Conservation (phyloP, 2,329 filamentous ascomycete species). For the Scleromitrula shiraiana region DNA sequence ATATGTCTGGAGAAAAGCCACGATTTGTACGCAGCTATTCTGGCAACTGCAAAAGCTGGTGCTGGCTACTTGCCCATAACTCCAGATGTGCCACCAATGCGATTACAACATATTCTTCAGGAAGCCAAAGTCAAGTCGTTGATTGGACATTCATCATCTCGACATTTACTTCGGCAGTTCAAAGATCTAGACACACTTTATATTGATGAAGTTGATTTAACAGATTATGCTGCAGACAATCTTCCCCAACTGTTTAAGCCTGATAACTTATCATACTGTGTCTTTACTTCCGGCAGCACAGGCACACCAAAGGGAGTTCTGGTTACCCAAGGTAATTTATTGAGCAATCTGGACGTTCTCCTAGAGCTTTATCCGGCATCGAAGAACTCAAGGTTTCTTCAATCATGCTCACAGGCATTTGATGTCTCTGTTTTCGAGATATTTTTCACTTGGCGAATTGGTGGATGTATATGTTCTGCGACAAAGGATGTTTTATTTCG, state of each 20-base stretch:
- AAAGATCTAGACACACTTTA: conserved; percentile 20
- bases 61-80: conserved; percentile 74
- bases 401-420: conserved; percentile 78
- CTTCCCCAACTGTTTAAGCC: conserved; percentile 11
- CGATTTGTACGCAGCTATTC: conserved; percentile 62
- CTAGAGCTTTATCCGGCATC: conserved; percentile 55
- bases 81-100: conserved; percentile 57
- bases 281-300: conserved; percentile 80
- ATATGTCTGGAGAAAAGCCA: conserved; percentile 72
- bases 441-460: conserved; percentile 72
- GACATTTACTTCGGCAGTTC: conserved; percentile 15
- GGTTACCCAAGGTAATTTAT: conserved; percentile 66
- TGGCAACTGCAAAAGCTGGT: conserved; percentile 67
- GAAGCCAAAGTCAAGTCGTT: conserved; percentile 48
- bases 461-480: conserved; percentile 71
- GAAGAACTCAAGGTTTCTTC: conserved; percentile 50
- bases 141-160: conserved; percentile 33
- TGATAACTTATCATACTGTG: conserved; percentile 56
- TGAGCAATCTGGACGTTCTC: conserved; percentile 66
- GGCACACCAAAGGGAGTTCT: conserved; percentile 70
- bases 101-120: conserved; percentile 52
- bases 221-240: conserved; percentile 14
- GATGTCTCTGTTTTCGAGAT: conserved; percentile 88
- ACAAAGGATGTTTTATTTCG: conserved; percentile 66
- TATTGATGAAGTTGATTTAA: conserved; percentile 26